A percentile compares a stretch with the other conserved stretches of the same genome.
These are phyloP conservation scores for Gamsiella multidivaricata DNA, from an alignment of 192 early-diverging fungal species.

Conservation along the genomic window DNA sequence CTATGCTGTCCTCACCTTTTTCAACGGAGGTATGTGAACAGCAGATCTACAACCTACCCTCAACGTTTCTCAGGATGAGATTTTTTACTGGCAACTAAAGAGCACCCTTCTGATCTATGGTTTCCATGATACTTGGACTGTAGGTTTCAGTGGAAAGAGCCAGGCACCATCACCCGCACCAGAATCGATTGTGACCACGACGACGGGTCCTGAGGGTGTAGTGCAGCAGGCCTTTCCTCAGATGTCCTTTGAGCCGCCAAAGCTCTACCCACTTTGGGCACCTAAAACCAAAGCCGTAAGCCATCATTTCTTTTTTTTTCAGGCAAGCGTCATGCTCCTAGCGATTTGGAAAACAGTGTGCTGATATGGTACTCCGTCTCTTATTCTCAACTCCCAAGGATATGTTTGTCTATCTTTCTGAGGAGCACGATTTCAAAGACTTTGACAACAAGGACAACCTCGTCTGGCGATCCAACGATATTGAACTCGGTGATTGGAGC, in stretches of 20 bases:
- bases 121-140: background rate
- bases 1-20: slow-evolving; percentile 30
- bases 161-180: slow-evolving; percentile 3
- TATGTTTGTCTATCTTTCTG: slow-evolving; percentile 60
- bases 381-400: slow-evolving; percentile 33
- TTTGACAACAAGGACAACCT: slow-evolving; percentile 55
- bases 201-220: slow-evolving; percentile 10
- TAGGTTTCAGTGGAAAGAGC: slow-evolving; percentile 33
- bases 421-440: slow-evolving; percentile 55
- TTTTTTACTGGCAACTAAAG: too few relatives aligned
- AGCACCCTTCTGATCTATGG: background rate
- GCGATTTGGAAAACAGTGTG: too few relatives aligned
- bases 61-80: too few relatives aligned
- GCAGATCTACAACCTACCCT: background rate
- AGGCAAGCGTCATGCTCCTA: too few relatives aligned
- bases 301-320: background rate
- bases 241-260: slow-evolving; percentile 1
- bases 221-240: slow-evolving; percentile 3
- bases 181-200: slow-evolving; percentile 11
- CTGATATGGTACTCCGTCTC: background rate
- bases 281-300: slow-evolving; percentile 29
- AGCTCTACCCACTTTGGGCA: slow-evolving; percentile 39
- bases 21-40: slow-evolving; percentile 19
- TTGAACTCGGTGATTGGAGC: slow-evolving; percentile 56
- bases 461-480: slow-evolving; percentile 54